phyloP scores from a whole-genome alignment of 2,329 filamentous ascomycete species.

The Penicillium sp. region DNA sequence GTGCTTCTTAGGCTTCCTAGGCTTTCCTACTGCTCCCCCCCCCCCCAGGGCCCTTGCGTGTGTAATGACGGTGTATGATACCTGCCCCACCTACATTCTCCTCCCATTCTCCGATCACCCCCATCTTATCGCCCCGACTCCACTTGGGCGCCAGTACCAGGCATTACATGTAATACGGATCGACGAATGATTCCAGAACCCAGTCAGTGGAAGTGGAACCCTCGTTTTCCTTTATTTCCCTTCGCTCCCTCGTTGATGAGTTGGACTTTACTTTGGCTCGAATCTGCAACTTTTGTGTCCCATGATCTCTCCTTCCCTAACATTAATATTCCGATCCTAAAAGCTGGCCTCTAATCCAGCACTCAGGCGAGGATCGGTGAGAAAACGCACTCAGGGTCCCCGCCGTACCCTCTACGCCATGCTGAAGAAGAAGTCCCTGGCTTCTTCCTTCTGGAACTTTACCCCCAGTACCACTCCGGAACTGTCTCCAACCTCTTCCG shows the following conservation, averaged over 20 bases:
- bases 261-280: not conserved
- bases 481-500: slow-evolving; percentile 43
- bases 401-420: slow-evolving; percentile 35
- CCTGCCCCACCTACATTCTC: too few species aligned
- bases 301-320: slow-evolving; percentile 3
- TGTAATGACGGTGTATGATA: too few species aligned
- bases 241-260: not conserved
- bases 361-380: slow-evolving; percentile 22
- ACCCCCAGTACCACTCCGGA: slow-evolving; percentile 47
- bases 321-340: slow-evolving; percentile 11
- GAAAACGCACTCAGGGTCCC: slow-evolving; percentile 20
- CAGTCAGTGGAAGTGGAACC: slow-evolving; percentile 6
- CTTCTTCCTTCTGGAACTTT: slow-evolving; percentile 37
- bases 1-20: too few species aligned
- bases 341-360: slow-evolving; percentile 20
- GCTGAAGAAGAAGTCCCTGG: slow-evolving; percentile 38
- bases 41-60: too few species aligned
- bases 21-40: too few species aligned
- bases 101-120: not conserved
- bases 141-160: slow-evolving; percentile 6
- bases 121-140: not conserved
- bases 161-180: slow-evolving; percentile 13
- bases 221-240: slow-evolving; percentile 10
- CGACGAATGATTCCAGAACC: slow-evolving; percentile 24
- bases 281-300: not conserved